Evolutionary conservation across 2,329 filamentous ascomycete species (phyloP).

Genomic region (Endothia cerciana): DNA sequence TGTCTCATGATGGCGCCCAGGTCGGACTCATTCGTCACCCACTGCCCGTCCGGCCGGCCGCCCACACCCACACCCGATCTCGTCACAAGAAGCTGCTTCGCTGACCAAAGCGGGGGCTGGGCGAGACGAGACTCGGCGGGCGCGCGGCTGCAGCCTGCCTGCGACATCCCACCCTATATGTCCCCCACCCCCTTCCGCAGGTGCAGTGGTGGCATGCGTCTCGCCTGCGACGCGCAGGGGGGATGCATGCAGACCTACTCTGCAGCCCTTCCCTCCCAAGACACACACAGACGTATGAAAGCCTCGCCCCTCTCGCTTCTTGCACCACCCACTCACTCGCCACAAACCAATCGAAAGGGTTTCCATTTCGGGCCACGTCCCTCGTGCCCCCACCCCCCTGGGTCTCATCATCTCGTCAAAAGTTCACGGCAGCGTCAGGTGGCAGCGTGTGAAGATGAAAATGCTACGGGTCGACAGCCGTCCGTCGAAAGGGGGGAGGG

Average conservation of each 20-base stretch:
- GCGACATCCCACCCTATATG: not conserved
- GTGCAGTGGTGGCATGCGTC: slow-evolving; percentile 25
- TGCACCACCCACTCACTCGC: not conserved
- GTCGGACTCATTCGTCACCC: not conserved
- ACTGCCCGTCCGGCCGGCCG: not conserved
- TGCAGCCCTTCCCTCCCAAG: not conserved
- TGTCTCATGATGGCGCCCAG: slow-evolving; percentile 17
- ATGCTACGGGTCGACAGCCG: not conserved
- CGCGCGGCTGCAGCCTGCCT: slow-evolving; percentile 8
- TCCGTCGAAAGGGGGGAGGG: too few relatives aligned
- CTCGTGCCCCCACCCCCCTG: not conserved
- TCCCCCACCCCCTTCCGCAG: not conserved
- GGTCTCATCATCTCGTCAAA: not conserved
- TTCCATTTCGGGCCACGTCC: too few relatives aligned
- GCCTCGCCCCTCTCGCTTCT: not conserved
- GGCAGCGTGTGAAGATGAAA: not conserved
- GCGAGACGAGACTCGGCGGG: not conserved
- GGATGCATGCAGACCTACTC: not conserved
- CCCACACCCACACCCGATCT: not conserved
- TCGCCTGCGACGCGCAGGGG: slow-evolving; percentile 24
- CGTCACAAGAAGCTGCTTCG: too few relatives aligned
- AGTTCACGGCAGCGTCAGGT: not conserved
- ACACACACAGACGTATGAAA: not conserved
- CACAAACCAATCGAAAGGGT: not conserved
- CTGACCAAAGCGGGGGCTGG: too few relatives aligned